Evolutionary conservation across 2,329 filamentous ascomycete species (phyloP).

Genomic region (Pestalotiopsis sp.): DNA sequence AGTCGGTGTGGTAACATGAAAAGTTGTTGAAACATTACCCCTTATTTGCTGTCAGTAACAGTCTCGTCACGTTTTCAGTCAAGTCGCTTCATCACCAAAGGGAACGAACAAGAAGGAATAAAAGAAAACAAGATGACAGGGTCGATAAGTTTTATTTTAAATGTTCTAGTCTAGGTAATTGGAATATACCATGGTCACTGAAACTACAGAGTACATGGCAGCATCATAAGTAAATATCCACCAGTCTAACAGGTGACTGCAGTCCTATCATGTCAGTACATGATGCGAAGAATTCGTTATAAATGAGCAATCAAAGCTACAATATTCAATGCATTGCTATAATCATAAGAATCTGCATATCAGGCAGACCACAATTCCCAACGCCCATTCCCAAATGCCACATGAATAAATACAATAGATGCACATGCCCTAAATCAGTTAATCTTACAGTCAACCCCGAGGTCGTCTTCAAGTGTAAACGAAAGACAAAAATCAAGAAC

Average conservation of each 20-base stretch:
- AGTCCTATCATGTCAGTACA: not conserved
- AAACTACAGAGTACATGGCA: too few relatives aligned
- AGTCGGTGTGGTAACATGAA: not conserved
- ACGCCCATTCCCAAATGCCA: not conserved
- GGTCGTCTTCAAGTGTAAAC: constrained; percentile 1
- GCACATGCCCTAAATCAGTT: not conserved
- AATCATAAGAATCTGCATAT: not conserved
- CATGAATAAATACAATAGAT: not conserved
- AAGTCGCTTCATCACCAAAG: too few relatives aligned
- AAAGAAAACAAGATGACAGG: too few relatives aligned
- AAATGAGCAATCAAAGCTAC: not conserved
- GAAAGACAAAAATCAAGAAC: not conserved
- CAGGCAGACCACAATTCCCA: not conserved
- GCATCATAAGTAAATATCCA: not conserved
- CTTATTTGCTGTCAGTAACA: not conserved
- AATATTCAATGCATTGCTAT: not conserved
- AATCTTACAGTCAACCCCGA: constrained; percentile 9
- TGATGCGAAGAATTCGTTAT: not conserved
- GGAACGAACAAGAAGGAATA: too few relatives aligned
- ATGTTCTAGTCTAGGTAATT: too few relatives aligned
- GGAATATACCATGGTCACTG: not conserved
- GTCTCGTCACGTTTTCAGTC: not conserved
- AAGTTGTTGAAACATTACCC: not conserved
- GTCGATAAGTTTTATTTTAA: too few relatives aligned
- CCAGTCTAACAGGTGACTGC: not conserved